A percentile compares a stretch with the other conserved stretches of the same genome.
phyloP scores from a whole-genome alignment of 257 asterid species.

The Datura wrightii region DNA sequence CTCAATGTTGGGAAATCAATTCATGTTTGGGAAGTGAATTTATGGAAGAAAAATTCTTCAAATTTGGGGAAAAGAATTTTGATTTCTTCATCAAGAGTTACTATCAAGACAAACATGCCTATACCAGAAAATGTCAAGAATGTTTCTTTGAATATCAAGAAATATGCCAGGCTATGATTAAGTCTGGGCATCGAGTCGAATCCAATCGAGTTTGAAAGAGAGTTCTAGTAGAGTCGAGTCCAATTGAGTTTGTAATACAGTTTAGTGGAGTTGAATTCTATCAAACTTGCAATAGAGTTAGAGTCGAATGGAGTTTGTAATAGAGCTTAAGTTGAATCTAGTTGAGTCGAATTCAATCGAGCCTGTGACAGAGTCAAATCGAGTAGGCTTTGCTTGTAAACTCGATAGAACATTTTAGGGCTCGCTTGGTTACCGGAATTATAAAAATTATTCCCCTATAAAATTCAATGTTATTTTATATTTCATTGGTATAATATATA shows the following conservation, averaged over 20 bases:
- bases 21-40: slow-evolving; percentile 86
- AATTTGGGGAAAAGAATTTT: slow-evolving; percentile 38
- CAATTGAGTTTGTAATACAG: background rate
- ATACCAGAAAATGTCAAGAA: slow-evolving; percentile 58
- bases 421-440: background rate
- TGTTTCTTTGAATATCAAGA: slow-evolving; percentile 56
- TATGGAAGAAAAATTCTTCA: slow-evolving; percentile 48
- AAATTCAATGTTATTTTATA: background rate
- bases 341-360: background rate
- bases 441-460: background rate
- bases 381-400: background rate
- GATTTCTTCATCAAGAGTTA: slow-evolving; percentile 78
- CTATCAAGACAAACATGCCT: slow-evolving; percentile 67
- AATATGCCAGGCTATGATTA: slow-evolving; percentile 61
- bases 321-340: background rate
- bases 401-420: background rate
- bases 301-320: background rate
- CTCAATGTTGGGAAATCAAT: slow-evolving; percentile 65
- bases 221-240: background rate
- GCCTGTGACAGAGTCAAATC: background rate
- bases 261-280: background rate
- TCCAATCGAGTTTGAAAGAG: background rate
- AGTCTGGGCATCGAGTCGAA: background rate
- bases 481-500: too few species aligned
- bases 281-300: background rate